Base-by-base conservation (phyloP, 805 yeast species). In the Candida saitoana region DNA sequence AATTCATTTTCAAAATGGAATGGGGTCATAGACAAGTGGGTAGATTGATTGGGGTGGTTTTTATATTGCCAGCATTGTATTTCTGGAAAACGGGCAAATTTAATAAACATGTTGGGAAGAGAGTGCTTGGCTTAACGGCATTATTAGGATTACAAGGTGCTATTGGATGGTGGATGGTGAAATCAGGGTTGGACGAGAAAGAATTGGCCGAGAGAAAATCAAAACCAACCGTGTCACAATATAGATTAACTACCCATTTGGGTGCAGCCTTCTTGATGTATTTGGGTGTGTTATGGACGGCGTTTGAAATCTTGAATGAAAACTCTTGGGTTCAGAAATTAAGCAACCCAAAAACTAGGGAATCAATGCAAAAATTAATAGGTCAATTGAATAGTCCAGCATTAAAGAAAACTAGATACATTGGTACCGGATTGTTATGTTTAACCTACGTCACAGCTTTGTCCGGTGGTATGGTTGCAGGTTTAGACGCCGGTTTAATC, bases 151-250 rank as follows among this genome's bases (percentile, higher is more conserved):
- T 93, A 37, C 99, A 93, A 70, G 99, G 99, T 40, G 85, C 83
- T 40, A 84, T 93, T 50, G 99, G 99, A 24, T 93, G 99, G 99
- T 93, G 99, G 99, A 93, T 93, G 99, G 99, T 93, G 40, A 81
- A 86, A 55, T 87, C 96, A 7, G 99, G 99, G 22, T 73, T 93
- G 42, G 95, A 89, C 58, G 84, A 84, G 55, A 75, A 82, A 34
- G 84, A 84, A 56, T 69, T 93, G 37, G 76, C 75, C 17, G 89
- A 84, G 49, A 77, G 96, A 59, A 84, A 78, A 36, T 81, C 96
- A 1, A 95, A 91, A 58, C 99, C 99, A n/a, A 88, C 99, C 0
- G 99, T 93, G 2, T 87, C 96, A 4, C 98, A 87, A 57, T 93
- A 93, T 59, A 77, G 99, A 62, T 72, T 93, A 40, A 89, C 98